Conservation (phyloP, 768 basidiomycete species). For the Podaxis rugospora region DNA sequence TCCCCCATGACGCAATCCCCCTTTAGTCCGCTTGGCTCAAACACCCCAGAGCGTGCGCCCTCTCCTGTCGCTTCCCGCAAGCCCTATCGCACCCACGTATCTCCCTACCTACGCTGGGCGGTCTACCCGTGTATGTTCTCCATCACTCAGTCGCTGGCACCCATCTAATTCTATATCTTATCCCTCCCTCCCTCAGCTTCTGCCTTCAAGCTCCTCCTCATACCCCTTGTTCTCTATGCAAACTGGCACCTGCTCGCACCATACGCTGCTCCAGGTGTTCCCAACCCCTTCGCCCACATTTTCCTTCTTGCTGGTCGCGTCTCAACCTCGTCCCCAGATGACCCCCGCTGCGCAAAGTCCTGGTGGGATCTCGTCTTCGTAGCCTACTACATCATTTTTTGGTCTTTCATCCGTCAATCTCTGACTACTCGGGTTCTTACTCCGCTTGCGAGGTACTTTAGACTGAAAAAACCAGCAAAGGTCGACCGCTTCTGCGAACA, state of each 20-base stretch:
- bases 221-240: conserved; percentile 55
- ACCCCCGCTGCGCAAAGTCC: conserved; percentile 67
- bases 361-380: conserved; percentile 77
- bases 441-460: conserved; percentile 66
- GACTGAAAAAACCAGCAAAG: conserved; percentile 64
- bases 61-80: conserved; percentile 23
- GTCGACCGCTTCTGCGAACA: conserved; percentile 89
- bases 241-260: conserved; percentile 57
- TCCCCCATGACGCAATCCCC: conserved; percentile 8
- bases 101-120: conserved; percentile 64
- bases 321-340: conserved; percentile 43
- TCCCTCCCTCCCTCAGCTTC: conserved; percentile 34
- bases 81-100: conserved; percentile 17
- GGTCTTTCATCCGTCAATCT: conserved; percentile 81
- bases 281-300: conserved; percentile 72
- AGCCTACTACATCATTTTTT: conserved; percentile 80
- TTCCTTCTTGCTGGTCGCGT: conserved; percentile 71
- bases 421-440: conserved; percentile 60
- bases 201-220: conserved; percentile 61
- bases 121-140: conserved; percentile 58
- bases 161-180: background rate
- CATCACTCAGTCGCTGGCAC: background rate
- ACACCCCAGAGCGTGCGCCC: conserved; percentile 29
- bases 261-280: conserved; percentile 38
- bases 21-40: conserved; percentile 35